Percentiles rank a stretch among this genome's conserved stretches.
phyloP scores from a whole-genome alignment of 1,284 basidiomycete species.

The Neolentinus lepideus region DNA sequence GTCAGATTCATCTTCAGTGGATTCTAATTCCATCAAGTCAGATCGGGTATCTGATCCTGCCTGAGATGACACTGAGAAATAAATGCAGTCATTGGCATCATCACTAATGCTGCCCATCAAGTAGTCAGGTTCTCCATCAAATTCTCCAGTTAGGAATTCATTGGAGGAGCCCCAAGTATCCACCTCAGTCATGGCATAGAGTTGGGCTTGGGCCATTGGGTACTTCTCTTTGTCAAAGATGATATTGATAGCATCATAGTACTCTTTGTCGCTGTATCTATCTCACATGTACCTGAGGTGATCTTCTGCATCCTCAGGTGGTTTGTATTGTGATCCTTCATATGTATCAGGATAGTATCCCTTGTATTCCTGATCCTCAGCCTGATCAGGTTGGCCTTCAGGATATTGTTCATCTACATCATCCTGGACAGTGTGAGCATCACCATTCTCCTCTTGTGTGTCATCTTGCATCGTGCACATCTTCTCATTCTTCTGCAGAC shows the following conservation, averaged over 20 bases:
- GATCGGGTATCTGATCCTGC: not conserved
- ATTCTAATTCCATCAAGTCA: not conserved
- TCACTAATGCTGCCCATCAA: not conserved
- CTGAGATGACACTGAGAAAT: not conserved
- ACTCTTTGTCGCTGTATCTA: not conserved
- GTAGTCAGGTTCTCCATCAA: not conserved
- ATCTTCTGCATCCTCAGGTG: not conserved
- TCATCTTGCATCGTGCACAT: not conserved
- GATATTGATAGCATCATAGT: not conserved
- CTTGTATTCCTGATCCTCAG: not conserved
- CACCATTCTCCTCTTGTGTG: not conserved
- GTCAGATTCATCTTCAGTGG: not conserved
- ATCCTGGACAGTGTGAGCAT: not conserved
- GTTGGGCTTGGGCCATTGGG: not conserved
- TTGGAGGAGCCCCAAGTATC: not conserved
- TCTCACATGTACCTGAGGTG: not conserved
- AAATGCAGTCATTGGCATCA: not conserved
- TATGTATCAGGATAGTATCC: not conserved
- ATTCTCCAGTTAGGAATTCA: not conserved
- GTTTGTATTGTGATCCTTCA: not conserved
- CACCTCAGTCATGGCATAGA: not conserved
- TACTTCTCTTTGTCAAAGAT: not conserved
- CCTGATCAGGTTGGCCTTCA: not conserved
- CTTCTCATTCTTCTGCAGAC: not conserved
- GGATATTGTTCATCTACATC: not conserved